A percentile compares a stretch with the other conserved stretches of the same genome.
Conservation (phyloP, 2,329 filamentous ascomycete genomes). For the Huntiella moniliformis region DNA sequence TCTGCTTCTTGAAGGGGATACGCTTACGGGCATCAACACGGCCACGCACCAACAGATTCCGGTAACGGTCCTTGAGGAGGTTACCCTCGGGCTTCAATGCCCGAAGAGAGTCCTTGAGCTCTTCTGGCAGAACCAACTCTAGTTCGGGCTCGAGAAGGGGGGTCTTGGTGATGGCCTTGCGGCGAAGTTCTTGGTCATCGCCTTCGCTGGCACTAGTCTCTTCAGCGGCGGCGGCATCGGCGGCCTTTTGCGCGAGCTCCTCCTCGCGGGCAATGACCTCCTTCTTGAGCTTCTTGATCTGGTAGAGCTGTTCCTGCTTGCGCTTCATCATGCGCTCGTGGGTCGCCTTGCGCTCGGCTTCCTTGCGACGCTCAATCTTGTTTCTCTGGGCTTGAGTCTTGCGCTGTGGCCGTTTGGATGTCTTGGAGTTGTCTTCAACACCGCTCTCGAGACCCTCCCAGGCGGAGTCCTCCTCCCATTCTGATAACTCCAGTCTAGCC, state of each 20-base stretch:
- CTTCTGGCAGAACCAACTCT: slow-evolving; percentile 63
- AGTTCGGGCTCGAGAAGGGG: slow-evolving; percentile 53
- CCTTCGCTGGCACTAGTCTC: slow-evolving; percentile 34
- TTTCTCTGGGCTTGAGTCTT: slow-evolving; percentile 81
- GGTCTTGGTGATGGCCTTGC: slow-evolving; percentile 54
- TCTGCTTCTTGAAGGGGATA: slow-evolving; percentile 65
- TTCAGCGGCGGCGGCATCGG: slow-evolving; percentile 19
- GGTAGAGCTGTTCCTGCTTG: slow-evolving; percentile 50
- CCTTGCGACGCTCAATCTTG: slow-evolving; percentile 72
- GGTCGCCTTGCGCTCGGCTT: slow-evolving; percentile 57
- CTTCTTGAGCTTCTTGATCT: slow-evolving; percentile 51
- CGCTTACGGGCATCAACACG: slow-evolving; percentile 71
- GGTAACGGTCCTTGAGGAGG: slow-evolving; percentile 74
- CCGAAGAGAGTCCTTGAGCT: slow-evolving; percentile 65
- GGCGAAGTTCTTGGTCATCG: slow-evolving; percentile 46
- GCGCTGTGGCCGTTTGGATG: slow-evolving; percentile 54
- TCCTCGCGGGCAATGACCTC: slow-evolving; percentile 41
- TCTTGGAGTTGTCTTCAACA: slow-evolving; percentile 42
- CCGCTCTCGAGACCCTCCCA: slow-evolving; percentile 86
- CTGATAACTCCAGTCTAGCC: slow-evolving; percentile 42
- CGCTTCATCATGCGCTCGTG: slow-evolving; percentile 60
- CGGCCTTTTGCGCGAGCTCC: slow-evolving; percentile 24
- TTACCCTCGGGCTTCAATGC: slow-evolving; percentile 91
- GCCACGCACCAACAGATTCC: slow-evolving; percentile 71
- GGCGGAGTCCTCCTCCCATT: slow-evolving; percentile 73